Evolutionary conservation across 306 rosid genomes (phyloP), one percentile per base, ranked within the genome.

Genomic region (Pyrus bretschneideri): DNA sequence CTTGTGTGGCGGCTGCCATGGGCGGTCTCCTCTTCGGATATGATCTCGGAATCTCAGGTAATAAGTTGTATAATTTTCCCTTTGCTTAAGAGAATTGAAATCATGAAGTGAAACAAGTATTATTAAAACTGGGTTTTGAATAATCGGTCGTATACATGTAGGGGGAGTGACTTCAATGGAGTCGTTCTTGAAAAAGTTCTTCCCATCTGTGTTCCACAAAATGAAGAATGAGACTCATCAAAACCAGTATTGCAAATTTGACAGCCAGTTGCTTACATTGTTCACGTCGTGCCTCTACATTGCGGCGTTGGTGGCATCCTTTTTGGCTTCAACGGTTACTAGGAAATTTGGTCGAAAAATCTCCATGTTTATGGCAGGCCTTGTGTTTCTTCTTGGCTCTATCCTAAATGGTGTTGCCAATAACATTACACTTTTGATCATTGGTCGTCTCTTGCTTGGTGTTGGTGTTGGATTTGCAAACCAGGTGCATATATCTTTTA

Each of bases 261-360:
- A 89, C 66, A 87, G 89, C 71, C 87, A 89, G 29, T 80, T 89
- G 6, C 81, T 87, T 45, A 89, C 91, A 9, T 58, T 86, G 29
- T 89, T 89, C 78, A 89, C 93, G 54, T 89, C 93, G 38, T 89
- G 88, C 49, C 85, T 86, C 17, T 89, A 87, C 44, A 69, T 89
- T 25, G 88, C 91, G 52, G 91, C 91, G 10, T 77, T 87, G 23
- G 59, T 85, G 19, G 88, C 91, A 38, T 87, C 93, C 76, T 85
- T 87, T 71, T 81, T 80, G 33, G 91, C 91, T 9, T 87, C 93
- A 35, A 27, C 85, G 1, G 62, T 87, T 11, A 85, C 91, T 12
- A 77, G 81, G 35, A 17, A 71, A 60, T 89, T 77, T 42, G 93
- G 89, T 1, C 75, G 89, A 14, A 83, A 78, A 73, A 68, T 83